A percentile compares a stretch with the other conserved stretches of the same genome.
phyloP scores from a whole-genome alignment of 192 early-diverging fungal genomes.

The Dissophora ornata region DNA sequence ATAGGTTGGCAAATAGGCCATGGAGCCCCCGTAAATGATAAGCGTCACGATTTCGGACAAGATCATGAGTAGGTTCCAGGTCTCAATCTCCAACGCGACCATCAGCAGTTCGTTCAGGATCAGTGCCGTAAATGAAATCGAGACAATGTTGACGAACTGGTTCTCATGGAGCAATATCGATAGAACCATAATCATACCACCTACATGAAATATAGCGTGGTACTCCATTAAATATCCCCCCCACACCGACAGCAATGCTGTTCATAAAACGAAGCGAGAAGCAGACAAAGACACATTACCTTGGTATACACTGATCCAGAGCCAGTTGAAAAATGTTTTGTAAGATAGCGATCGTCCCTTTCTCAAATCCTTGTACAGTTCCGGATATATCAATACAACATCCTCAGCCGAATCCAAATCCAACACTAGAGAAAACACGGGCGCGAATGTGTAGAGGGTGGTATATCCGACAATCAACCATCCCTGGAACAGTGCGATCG shows the following conservation, averaged over 20 bases:
- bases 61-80: slow-evolving; percentile 94
- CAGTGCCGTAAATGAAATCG: slow-evolving; percentile 93
- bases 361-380: slow-evolving; percentile 93
- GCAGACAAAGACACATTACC: too few relatives aligned
- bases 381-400: slow-evolving; percentile 91
- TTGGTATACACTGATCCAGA: slow-evolving; percentile 96
- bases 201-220: slow-evolving; percentile 43
- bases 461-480: slow-evolving; percentile 91
- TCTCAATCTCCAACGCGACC: slow-evolving; percentile 94
- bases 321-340: slow-evolving; percentile 95
- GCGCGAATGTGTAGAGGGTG: slow-evolving; percentile 97
- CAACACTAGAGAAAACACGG: slow-evolving; percentile 94
- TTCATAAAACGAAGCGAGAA: too few relatives aligned
- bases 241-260: too few relatives aligned
- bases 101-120: slow-evolving; percentile 96
- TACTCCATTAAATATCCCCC: too few relatives aligned
- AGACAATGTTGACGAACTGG: slow-evolving; percentile 94
- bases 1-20: slow-evolving; percentile 89
- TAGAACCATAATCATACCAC: slow-evolving; percentile 93
- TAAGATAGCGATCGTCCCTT: slow-evolving; percentile 93
- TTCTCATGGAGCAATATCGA: slow-evolving; percentile 95
- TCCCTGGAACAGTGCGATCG: slow-evolving; percentile 94
- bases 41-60: slow-evolving; percentile 86
- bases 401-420: slow-evolving; percentile 91
- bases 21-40: slow-evolving; percentile 86